Percentiles rank a stretch among this genome's conserved stretches.
Conservation (phyloP, 352 stramenopile genomes). For the Phytophthora hibernalis region DNA sequence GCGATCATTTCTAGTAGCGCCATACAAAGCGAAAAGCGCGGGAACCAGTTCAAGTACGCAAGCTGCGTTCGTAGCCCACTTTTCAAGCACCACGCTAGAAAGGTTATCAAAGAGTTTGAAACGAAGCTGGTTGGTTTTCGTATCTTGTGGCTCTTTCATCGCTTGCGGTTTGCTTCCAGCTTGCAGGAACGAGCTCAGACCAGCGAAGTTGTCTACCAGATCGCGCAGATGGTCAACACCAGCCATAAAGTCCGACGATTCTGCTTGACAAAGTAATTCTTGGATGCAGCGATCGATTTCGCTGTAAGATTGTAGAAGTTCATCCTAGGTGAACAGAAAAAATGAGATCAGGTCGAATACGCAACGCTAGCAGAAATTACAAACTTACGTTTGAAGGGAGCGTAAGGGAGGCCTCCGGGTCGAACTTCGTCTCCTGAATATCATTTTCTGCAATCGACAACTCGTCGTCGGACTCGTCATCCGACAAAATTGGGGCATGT, state of each 20-base stretch:
- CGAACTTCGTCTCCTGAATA: constrained; percentile 29
- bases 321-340: constrained; percentile 28
- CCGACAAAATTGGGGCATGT: constrained; percentile 44
- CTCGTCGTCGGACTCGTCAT: constrained; percentile 22
- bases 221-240: constrained; percentile 23
- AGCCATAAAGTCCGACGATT: background rate
- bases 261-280: constrained; percentile 17
- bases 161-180: constrained; percentile 4
- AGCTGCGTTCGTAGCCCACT: constrained; percentile 39
- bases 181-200: constrained; percentile 45
- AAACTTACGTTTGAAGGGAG: constrained; percentile 54
- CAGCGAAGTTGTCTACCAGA: constrained; percentile 31
- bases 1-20: background rate
- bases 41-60: constrained; percentile 54
- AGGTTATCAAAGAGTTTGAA: constrained; percentile 38
- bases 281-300: constrained; percentile 37
- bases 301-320: constrained; percentile 36
- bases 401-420: constrained; percentile 54
- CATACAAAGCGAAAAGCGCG: constrained; percentile 50
- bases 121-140: constrained; percentile 24
- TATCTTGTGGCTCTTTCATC: background rate
- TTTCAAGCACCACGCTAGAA: constrained; percentile 30
- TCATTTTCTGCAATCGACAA: background rate
- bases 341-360: background rate
- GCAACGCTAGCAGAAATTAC: background rate